Evolutionary conservation across 2,329 filamentous ascomycete species (phyloP).

Genomic region (Leptographium radiaticola): DNA sequence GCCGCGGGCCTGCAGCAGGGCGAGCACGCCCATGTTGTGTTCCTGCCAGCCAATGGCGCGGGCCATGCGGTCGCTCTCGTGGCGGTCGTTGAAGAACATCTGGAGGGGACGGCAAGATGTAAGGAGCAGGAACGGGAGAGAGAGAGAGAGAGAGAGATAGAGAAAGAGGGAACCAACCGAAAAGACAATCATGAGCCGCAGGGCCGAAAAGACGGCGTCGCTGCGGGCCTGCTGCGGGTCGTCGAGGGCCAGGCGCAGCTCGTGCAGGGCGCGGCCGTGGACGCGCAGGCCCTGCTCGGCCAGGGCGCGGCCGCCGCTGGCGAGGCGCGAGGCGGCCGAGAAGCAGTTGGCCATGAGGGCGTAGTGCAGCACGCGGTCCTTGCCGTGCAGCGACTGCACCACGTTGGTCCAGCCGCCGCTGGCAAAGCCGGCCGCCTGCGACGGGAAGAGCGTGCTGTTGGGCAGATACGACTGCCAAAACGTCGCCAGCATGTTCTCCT

Average conservation of each 20-base stretch:
- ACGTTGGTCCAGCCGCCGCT: slow-evolving; percentile 12
- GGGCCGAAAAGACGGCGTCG: slow-evolving; percentile 11
- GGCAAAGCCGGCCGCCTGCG: slow-evolving; percentile 4
- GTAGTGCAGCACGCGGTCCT: slow-evolving; percentile 10
- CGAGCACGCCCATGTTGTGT: slow-evolving; percentile 11
- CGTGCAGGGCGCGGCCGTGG: slow-evolving; percentile 11
- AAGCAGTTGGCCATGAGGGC: slow-evolving; percentile 11
- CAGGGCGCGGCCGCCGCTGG: slow-evolving; percentile 4
- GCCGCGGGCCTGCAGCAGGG: slow-evolving; percentile 8
- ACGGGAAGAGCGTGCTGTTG: slow-evolving; percentile 8
- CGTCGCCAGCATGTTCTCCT: slow-evolving; percentile 7
- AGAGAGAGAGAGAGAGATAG: not conserved
- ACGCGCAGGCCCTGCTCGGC: slow-evolving; percentile 9
- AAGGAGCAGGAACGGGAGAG: not conserved
- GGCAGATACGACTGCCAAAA: slow-evolving; percentile 13
- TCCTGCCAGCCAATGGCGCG: slow-evolving; percentile 11
- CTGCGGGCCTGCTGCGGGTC: slow-evolving; percentile 6
- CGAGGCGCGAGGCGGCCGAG: slow-evolving; percentile 7
- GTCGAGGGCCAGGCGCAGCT: slow-evolving; percentile 9
- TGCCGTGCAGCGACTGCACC: slow-evolving; percentile 9
- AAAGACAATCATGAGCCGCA: slow-evolving; percentile 14
- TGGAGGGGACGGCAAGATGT: not conserved
- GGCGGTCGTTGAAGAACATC: slow-evolving; percentile 12
- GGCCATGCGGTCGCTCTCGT: slow-evolving; percentile 10
- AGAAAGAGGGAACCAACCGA: slow-evolving; percentile 6